Base-by-base conservation (phyloP, 768 basidiomycete species). In the Gloeostereum incarnatum region DNA sequence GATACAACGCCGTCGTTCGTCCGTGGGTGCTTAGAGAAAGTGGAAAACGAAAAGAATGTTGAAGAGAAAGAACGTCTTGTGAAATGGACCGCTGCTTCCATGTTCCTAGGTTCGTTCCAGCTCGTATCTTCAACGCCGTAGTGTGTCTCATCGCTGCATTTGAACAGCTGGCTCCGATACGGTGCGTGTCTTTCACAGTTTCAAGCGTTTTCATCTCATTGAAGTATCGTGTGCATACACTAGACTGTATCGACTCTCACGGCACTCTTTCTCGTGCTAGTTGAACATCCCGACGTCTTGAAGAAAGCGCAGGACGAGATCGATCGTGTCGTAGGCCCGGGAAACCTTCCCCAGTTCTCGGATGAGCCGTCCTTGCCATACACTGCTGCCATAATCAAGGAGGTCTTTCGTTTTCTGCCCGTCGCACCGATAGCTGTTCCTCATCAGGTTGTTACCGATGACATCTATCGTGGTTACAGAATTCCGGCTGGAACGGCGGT, bases 241-340 rank as follows among this genome's bases (percentile, higher is more conserved):
- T 18, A 33, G 32, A 33, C 32, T 33, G 32, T 55, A 3, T 54
- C 61, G 11, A 38, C 49, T 17, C 32, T 60, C 1, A 36, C 47
- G 2, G 40, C 49, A 1, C 57, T 60, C 39, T 20, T 57, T 18
- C 54, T 57, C 4, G 52, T 50, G 3, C 57, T 60, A 52, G 40
- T 51, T 20, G 35, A 50, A 8, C 35, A 59, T 33, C 61, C 59
- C 7, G 47, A 55, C 1, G 45, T 57, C 13, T 57, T 57, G 35
- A 38, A 27, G 16, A 41, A 36, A 22, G 47, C 45, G 13, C 59
- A 62, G 31, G 34, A 35, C 36, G 48, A 61, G 17, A 33, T 33
- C 17, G 32, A 33, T 18, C 10, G 7, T 11, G 8, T 8, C 8
- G 10, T 33, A 8, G 17, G 19, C 9, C 9, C 10, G 8, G 17